phyloP scores from a whole-genome alignment of 345 rosid genomes.

The Syzygium jambos region DNA sequence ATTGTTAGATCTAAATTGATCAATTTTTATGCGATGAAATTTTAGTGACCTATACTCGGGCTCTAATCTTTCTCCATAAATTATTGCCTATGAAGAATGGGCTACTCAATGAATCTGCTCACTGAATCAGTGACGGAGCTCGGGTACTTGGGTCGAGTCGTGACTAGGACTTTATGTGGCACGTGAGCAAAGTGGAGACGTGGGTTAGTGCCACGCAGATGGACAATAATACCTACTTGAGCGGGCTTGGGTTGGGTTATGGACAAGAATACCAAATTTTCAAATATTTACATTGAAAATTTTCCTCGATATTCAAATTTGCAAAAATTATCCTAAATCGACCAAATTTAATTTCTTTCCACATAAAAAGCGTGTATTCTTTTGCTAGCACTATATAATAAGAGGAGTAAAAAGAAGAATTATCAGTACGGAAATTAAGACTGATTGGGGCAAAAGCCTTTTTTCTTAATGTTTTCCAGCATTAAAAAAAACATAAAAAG shows the following conservation, averaged over 20 bases:
- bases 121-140: background rate
- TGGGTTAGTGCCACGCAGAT: background rate
- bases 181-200: background rate
- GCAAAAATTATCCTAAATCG: background rate
- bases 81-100: background rate
- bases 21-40: background rate
- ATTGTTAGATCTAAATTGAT: rapidly evolving
- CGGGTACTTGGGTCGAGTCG: background rate
- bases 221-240: background rate
- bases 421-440: background rate
- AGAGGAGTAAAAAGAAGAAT: background rate
- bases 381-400: background rate
- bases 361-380: background rate
- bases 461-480: background rate
- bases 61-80: background rate
- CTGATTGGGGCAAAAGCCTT: background rate
- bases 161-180: background rate
- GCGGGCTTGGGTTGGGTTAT: background rate
- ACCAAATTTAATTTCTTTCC: background rate
- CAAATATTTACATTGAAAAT: background rate
- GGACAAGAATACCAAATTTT: background rate
- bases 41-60: background rate
- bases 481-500: background rate
- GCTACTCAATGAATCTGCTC: background rate
- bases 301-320: background rate